Percentiles rank a stretch among this genome's conserved stretches.
phyloP scores from a whole-genome alignment of 495 filamentous ascomycete species.

The Aspergillus homomorphus region DNA sequence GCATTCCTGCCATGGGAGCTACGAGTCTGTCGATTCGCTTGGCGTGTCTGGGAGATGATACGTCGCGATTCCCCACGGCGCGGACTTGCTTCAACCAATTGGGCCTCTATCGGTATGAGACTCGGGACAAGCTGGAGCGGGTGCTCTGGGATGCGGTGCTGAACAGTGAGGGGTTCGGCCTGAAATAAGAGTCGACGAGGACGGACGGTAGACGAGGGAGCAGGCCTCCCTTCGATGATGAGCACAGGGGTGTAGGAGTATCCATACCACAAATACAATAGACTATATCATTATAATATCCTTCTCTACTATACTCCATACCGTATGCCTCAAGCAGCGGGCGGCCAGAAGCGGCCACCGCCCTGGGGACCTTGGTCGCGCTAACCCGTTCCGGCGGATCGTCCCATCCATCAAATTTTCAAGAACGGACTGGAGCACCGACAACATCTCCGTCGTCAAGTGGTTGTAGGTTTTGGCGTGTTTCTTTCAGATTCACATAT shows the following conservation, averaged over 20 bases:
- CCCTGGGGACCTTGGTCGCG: background rate
- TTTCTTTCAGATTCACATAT: too few species aligned
- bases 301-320: too few species aligned
- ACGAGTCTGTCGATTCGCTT: conserved; percentile 75
- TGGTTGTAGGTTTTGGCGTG: background rate
- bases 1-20: conserved; percentile 88
- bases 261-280: too few species aligned
- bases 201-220: background rate
- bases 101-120: conserved; percentile 68
- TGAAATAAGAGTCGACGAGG: conserved; percentile 55
- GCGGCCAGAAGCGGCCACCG: too few species aligned
- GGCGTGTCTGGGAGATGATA: conserved; percentile 71
- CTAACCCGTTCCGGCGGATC: conserved; percentile 11
- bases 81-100: conserved; percentile 91
- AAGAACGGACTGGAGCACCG: background rate
- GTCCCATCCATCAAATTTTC: conserved; percentile 17
- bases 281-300: too few species aligned
- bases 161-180: conserved; percentile 91
- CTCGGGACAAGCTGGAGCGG: conserved; percentile 60
- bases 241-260: too few species aligned
- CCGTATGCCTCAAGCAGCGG: too few species aligned
- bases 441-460: conserved; percentile 1
- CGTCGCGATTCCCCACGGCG: conserved; percentile 73
- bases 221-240: conserved; percentile 9
- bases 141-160: conserved; percentile 82